Evolutionary conservation across 306 rosid species (phyloP).

Genomic region (Quercus variabilis): DNA sequence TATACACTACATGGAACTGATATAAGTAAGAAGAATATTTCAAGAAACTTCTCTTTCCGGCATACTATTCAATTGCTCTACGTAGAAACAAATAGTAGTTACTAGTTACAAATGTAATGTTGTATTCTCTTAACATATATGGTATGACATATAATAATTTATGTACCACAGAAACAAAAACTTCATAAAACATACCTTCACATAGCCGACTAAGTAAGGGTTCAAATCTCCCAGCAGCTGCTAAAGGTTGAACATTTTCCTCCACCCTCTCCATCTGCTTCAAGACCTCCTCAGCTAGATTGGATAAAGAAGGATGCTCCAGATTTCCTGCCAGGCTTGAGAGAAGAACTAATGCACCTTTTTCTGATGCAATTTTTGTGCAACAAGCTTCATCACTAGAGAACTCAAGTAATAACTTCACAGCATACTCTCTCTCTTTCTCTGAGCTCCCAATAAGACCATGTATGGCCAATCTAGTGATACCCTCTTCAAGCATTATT

Average conservation of each 20-base stretch:
- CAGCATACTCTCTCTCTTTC: constrained; percentile 58
- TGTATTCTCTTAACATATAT: not conserved
- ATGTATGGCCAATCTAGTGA: constrained; percentile 55
- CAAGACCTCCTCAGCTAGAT: constrained; percentile 56
- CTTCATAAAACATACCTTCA: constrained; percentile 28
- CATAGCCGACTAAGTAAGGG: constrained; percentile 44
- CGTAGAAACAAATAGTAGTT: not conserved
- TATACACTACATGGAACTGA: not conserved
- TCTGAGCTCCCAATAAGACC: constrained; percentile 61
- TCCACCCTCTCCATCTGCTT: constrained; percentile 46
- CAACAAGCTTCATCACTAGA: constrained; percentile 49
- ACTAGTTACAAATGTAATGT: not conserved
- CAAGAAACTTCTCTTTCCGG: not conserved
- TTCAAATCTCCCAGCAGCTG: constrained; percentile 56
- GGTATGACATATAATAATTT: not conserved
- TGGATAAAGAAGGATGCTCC: constrained; percentile 43
- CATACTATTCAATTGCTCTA: not conserved
- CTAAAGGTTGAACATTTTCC: constrained; percentile 43
- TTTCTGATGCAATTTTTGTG: constrained; percentile 52
- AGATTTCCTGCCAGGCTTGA: constrained; percentile 43
- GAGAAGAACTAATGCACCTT: constrained; percentile 66
- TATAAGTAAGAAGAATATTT: not conserved
- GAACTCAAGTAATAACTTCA: constrained; percentile 52
- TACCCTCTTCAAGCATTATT: constrained; percentile 54
- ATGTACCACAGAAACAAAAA: constrained; percentile 2